phyloP scores from a whole-genome alignment of 371 early-diverging fungal species.

The Mucor sp. region DNA sequence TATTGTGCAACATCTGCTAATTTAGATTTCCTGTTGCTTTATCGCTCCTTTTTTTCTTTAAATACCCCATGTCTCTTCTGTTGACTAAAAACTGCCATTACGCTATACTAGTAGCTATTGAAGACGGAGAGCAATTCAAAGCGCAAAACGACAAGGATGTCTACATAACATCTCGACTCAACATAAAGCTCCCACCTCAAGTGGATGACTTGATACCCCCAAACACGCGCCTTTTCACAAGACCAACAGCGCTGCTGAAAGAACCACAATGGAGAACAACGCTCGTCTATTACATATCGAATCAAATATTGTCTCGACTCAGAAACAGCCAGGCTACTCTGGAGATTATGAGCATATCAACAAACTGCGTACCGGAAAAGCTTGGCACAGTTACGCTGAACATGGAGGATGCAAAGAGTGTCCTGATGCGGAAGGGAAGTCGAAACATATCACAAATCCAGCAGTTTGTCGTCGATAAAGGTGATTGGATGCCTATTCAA shows the following conservation, averaged over 20 bases:
- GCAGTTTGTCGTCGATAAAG: conserved; percentile 45
- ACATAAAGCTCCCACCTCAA: conserved; percentile 32
- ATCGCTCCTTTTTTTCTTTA: conserved; percentile 11
- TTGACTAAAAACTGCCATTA: conserved; percentile 33
- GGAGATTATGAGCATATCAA: conserved; percentile 26
- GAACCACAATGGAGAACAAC: conserved; percentile 40
- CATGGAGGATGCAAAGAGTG: conserved; percentile 36
- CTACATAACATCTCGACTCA: conserved; percentile 36
- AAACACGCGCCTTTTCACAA: conserved; percentile 38
- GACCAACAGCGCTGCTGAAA: conserved; percentile 22
- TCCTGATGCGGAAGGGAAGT: conserved; percentile 29
- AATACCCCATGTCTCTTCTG: conserved; percentile 25
- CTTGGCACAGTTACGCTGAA: conserved; percentile 29
- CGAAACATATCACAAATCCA: conserved; percentile 30
- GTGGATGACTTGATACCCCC: conserved; percentile 51
- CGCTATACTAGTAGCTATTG: conserved; percentile 38
- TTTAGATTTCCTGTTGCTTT: conserved; percentile 4
- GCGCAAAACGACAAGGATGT: conserved; percentile 33
- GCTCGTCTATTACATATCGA: conserved; percentile 42
- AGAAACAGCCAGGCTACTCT: conserved; percentile 25
- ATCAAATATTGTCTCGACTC: conserved; percentile 32
- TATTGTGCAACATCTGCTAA: not conserved
- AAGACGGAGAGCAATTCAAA: conserved; percentile 36
- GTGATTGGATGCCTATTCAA: conserved; percentile 29
- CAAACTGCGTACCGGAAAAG: conserved; percentile 5